Evolutionary conservation across 768 basidiomycete genomes (phyloP).

Genomic region (Naganishia vaughanmartiniae): DNA sequence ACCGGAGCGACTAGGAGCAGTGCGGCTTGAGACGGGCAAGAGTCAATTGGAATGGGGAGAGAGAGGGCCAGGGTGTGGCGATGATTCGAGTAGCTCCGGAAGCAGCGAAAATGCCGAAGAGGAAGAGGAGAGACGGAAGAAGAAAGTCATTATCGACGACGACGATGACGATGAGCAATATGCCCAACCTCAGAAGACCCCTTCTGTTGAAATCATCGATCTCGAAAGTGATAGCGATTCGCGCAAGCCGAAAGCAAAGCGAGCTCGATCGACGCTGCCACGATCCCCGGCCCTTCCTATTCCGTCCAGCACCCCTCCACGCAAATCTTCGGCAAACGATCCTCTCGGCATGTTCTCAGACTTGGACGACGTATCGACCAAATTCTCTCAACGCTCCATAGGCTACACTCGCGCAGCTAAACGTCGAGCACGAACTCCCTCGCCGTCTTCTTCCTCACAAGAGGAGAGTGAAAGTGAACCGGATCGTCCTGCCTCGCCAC

Average conservation of each 20-base stretch:
- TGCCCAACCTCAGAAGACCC: neutral
- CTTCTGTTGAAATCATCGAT: neutral
- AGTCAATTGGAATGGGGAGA: slow-evolving; percentile 22
- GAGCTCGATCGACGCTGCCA: neutral
- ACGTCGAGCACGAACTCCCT: neutral
- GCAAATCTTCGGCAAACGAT: neutral
- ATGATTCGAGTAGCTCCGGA: neutral
- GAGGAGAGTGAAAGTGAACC: neutral
- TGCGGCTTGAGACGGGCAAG: slow-evolving; percentile 1
- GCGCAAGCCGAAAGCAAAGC: neutral
- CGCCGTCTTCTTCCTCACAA: neutral
- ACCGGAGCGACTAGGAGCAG: slow-evolving; percentile 13
- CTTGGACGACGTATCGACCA: neutral
- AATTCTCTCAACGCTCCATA: neutral
- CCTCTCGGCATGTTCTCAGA: slow-evolving; percentile 16
- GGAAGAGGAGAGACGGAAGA: slow-evolving; percentile 1
- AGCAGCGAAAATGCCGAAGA: neutral
- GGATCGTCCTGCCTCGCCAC: slow-evolving; percentile 1
- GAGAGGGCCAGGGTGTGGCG: neutral
- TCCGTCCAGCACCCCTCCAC: neutral
- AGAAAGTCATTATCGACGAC: neutral
- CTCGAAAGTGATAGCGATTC: neutral
- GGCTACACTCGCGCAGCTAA: slow-evolving; percentile 1
- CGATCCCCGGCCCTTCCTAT: neutral
- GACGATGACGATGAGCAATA: neutral